Percentiles rank a stretch among this genome's conserved stretches.
phyloP scores from a whole-genome alignment of 2,329 filamentous ascomycete species.

The Cytospora leucostoma region DNA sequence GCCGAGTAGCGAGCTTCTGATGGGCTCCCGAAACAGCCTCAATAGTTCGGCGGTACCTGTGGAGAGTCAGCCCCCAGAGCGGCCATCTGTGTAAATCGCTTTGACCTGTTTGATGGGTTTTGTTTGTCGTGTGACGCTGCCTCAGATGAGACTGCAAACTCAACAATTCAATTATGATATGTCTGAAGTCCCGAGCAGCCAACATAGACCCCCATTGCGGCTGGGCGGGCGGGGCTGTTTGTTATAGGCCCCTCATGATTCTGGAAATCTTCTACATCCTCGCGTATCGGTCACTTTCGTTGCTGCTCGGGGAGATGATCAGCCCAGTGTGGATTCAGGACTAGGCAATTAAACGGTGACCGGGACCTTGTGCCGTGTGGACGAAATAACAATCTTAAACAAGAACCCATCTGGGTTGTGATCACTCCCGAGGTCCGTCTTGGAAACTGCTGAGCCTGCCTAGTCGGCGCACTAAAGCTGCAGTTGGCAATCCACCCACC shows the following conservation, averaged over 20 bases:
- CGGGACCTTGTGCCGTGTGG: constrained; percentile 20
- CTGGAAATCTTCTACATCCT: constrained; percentile 15
- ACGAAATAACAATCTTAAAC: constrained; percentile 14
- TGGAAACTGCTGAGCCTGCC: neutral
- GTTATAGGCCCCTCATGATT: constrained; percentile 17
- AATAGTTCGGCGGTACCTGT: neutral
- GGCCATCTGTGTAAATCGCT: neutral
- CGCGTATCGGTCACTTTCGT: constrained; percentile 19
- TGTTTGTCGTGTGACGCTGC: neutral
- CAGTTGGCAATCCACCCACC: constrained; percentile 20
- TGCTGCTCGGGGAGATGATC: constrained; percentile 1
- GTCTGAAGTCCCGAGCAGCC: neutral
- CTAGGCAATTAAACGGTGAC: constrained; percentile 9
- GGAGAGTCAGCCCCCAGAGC: neutral
- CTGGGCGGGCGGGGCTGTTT: neutral
- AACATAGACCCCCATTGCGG: neutral
- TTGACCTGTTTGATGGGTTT: constrained; percentile 2
- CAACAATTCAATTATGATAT: constrained; percentile 1
- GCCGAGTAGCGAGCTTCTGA: neutral
- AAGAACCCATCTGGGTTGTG: constrained; percentile 10
- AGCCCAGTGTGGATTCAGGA: constrained; percentile 2
- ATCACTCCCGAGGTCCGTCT: constrained; percentile 12
- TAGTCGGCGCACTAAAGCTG: constrained; percentile 10
- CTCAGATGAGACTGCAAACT: constrained; percentile 9
- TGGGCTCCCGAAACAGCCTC: constrained; percentile 13